Evolutionary conservation across 2,329 filamentous ascomycete genomes (phyloP).

Genomic region (Xylaria multiplex): DNA sequence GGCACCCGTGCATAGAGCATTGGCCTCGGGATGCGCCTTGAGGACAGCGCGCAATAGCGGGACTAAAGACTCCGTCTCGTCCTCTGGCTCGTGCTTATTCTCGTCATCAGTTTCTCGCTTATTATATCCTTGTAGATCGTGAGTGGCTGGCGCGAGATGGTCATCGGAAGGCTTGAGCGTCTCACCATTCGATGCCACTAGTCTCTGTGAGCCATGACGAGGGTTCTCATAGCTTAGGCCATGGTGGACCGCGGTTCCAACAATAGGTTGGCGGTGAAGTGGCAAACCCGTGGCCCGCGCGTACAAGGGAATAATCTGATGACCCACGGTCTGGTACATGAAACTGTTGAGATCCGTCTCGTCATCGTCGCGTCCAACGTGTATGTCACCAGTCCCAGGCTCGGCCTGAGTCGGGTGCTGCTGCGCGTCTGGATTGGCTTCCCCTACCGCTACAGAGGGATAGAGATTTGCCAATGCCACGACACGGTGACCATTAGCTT

Average conservation of each 20-base stretch:
- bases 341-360: constrained; percentile 85
- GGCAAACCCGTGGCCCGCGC: constrained; percentile 80
- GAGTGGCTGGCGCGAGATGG: constrained; percentile 3
- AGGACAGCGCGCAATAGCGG: constrained; percentile 76
- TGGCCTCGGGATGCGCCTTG: constrained; percentile 77
- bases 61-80: constrained; percentile 91
- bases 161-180: constrained; percentile 20
- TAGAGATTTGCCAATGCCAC: constrained; percentile 91
- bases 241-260: constrained; percentile 75
- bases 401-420: constrained; percentile 12
- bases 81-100: constrained; percentile 52
- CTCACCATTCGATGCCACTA: constrained; percentile 16
- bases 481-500: constrained; percentile 83
- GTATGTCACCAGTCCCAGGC: constrained; percentile 31
- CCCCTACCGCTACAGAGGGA: constrained; percentile 51
- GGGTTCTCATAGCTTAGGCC: constrained; percentile 72
- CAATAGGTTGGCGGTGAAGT: constrained; percentile 82
- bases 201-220: constrained; percentile 18
- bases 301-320: constrained; percentile 87
- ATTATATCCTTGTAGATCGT: constrained; percentile 21
- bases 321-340: constrained; percentile 99
- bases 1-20: constrained; percentile 89
- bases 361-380: constrained; percentile 44
- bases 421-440: constrained; percentile 15
- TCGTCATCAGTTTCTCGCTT: constrained; percentile 30